Evolutionary conservation across 2,329 filamentous ascomycete species (phyloP).

Genomic region (Sarocladium kiliense): DNA sequence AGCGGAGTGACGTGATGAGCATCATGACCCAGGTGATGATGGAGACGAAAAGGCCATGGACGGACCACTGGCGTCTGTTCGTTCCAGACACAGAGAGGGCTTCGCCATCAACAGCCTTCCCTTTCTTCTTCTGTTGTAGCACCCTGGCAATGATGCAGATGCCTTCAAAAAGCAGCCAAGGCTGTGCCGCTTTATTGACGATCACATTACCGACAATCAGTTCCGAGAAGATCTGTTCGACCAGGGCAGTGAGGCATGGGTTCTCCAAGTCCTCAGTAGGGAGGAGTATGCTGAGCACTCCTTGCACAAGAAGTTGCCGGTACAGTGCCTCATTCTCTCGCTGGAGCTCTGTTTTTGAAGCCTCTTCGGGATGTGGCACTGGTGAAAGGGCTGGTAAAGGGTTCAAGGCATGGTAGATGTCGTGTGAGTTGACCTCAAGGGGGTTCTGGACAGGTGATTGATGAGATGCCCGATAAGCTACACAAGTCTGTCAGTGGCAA

Average conservation of each 20-base stretch:
- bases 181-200: conserved; percentile 75
- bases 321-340: conserved; percentile 75
- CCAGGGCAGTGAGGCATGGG: conserved; percentile 73
- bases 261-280: conserved; percentile 93
- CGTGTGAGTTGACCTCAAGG: conserved; percentile 55
- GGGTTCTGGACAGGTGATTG: conserved; percentile 52
- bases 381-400: conserved; percentile 78
- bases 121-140: conserved; percentile 14
- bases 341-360: conserved; percentile 53
- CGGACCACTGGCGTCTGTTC: conserved; percentile 28
- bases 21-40: conserved; percentile 50
- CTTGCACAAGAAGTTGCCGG: conserved; percentile 82
- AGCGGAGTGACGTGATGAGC: conserved; percentile 58
- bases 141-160: conserved; percentile 64
- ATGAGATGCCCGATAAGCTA: conserved; percentile 70
- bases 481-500: background rate
- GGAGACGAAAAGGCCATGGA: conserved; percentile 48
- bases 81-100: conserved; percentile 11
- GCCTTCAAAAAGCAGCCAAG: conserved; percentile 83
- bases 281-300: conserved; percentile 74
- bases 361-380: conserved; percentile 55
- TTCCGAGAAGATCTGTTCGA: conserved; percentile 84
- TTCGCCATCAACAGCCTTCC: conserved; percentile 2
- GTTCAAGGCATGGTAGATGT: conserved; percentile 77
- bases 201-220: conserved; percentile 81